Conservation (phyloP, 2,329 filamentous ascomycete genomes). For the Myrmaecium sp. region DNA sequence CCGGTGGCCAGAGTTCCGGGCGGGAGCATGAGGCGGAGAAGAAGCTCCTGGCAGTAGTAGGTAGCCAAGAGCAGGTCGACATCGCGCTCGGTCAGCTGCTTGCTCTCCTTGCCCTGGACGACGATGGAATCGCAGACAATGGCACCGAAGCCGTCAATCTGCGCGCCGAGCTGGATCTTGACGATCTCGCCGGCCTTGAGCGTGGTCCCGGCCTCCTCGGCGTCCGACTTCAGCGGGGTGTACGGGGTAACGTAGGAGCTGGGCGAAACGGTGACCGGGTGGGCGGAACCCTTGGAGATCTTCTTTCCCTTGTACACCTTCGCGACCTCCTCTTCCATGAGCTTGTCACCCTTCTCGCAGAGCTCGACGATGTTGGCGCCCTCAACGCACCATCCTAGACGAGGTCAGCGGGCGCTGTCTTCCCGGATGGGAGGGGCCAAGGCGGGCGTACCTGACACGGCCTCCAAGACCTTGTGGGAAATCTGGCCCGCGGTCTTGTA, state of each 20-base stretch:
- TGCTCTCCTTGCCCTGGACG: slow-evolving; percentile 44
- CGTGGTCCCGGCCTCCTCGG: slow-evolving; percentile 62
- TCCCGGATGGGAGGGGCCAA: slow-evolving; percentile 4
- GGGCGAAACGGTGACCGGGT: slow-evolving; percentile 90
- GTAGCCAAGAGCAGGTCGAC: slow-evolving; percentile 84
- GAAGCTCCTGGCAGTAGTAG: slow-evolving; percentile 87
- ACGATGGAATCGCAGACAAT: slow-evolving; percentile 91
- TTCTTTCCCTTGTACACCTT: slow-evolving; percentile 99
- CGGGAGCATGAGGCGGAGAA: slow-evolving; percentile 79
- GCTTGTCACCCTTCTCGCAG: slow-evolving; percentile 89
- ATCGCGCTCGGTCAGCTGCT: slow-evolving; percentile 52
- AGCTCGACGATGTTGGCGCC: slow-evolving; percentile 86
- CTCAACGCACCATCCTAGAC: slow-evolving; percentile 50
- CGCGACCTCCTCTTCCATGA: slow-evolving; percentile 78
- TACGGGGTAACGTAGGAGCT: slow-evolving; percentile 91
- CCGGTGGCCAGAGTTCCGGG: slow-evolving; percentile 70
- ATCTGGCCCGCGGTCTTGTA: slow-evolving; percentile 96
- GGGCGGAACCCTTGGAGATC: slow-evolving; percentile 80
- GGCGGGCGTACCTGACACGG: slow-evolving; percentile 43
- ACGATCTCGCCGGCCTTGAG: slow-evolving; percentile 75
- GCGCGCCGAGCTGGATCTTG: slow-evolving; percentile 98
- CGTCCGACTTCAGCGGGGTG: slow-evolving; percentile 76
- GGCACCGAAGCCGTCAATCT: slow-evolving; percentile 92
- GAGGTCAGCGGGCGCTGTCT: slow-evolving; percentile 15
- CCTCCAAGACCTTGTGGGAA: slow-evolving; percentile 85